These are phyloP conservation scores for Fraxinus pennsylvanica DNA, from an alignment of 257 asterid species.

Conservation along the genomic window DNA sequence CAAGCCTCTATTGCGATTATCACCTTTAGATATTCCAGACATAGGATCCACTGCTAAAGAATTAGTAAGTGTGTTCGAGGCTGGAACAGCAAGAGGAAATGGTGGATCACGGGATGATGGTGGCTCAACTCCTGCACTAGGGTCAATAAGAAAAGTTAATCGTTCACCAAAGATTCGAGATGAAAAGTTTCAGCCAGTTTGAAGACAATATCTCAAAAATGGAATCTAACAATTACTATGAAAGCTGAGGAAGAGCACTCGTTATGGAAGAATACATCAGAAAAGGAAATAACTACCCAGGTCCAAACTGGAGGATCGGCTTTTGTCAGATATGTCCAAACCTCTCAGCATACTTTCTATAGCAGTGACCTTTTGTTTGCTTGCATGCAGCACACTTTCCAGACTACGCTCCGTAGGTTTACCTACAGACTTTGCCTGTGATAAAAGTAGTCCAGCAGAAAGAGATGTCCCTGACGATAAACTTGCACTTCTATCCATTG, in stretches of 20 bases:
- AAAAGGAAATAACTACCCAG: conserved; percentile 67
- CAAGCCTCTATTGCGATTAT: conserved; percentile 83
- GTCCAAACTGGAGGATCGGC: conserved; percentile 95
- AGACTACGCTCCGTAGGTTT: conserved; percentile 83
- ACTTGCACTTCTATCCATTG: conserved; percentile 89
- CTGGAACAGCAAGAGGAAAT: conserved; percentile 95
- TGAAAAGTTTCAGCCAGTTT: conserved; percentile 15
- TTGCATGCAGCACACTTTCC: conserved; percentile 93
- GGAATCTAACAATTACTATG: neutral
- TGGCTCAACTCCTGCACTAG: conserved; percentile 99
- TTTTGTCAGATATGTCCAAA: conserved; percentile 71
- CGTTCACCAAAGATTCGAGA: conserved; percentile 21
- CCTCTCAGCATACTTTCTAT: conserved; percentile 98
- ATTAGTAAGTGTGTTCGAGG: conserved; percentile 65
- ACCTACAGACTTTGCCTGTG: conserved; percentile 71
- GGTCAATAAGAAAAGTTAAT: conserved; percentile 60
- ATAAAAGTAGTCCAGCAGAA: conserved; percentile 67
- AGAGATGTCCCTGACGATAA: conserved; percentile 65
- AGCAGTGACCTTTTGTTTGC: conserved; percentile 97
- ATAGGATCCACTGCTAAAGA: conserved; percentile 55
- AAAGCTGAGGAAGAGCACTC: conserved; percentile 2
- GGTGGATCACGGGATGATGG: conserved; percentile 99
- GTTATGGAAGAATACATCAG: conserved; percentile 25
- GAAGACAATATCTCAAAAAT: conserved; percentile 11
- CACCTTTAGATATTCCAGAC: conserved; percentile 66